phyloP scores from a whole-genome alignment of 2,329 filamentous ascomycete species.

The Arthroderma sp. region DNA sequence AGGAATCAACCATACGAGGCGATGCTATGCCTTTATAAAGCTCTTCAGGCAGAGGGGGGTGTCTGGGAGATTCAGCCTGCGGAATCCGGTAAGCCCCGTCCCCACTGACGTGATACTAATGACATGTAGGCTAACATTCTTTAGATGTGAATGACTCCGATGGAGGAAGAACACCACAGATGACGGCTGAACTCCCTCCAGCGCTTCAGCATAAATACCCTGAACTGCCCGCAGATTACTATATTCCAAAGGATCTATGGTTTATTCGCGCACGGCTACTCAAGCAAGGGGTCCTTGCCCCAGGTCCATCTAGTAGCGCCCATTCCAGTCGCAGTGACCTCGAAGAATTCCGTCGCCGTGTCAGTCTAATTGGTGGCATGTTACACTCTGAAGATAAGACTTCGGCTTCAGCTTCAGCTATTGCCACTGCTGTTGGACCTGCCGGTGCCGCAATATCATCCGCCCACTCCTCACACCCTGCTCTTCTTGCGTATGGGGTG shows the following conservation, averaged over 20 bases:
- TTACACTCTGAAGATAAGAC: slow-evolving; percentile 26
- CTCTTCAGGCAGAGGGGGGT: slow-evolving; percentile 73
- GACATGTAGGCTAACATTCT: neutral
- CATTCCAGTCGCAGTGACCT: slow-evolving; percentile 33
- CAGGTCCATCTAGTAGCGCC: slow-evolving; percentile 31
- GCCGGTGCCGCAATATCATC: slow-evolving; percentile 33
- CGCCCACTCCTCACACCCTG: slow-evolving; percentile 33
- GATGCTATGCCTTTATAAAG: slow-evolving; percentile 88
- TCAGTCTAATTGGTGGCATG: slow-evolving; percentile 25
- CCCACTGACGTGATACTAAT: neutral
- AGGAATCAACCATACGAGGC: slow-evolving; percentile 91
- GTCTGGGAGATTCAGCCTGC: slow-evolving; percentile 58
- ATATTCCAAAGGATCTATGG: slow-evolving; percentile 87
- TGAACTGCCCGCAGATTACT: slow-evolving; percentile 50
- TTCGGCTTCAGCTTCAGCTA: slow-evolving; percentile 17
- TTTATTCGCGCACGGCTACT: slow-evolving; percentile 83
- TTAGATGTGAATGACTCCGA: slow-evolving; percentile 21
- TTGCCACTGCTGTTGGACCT: slow-evolving; percentile 13
- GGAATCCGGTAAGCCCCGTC: slow-evolving; percentile 26
- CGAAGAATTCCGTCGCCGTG: slow-evolving; percentile 31
- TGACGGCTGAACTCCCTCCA: slow-evolving; percentile 25
- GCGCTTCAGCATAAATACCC: slow-evolving; percentile 35
- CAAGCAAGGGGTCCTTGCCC: slow-evolving; percentile 60
- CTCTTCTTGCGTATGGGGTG: slow-evolving; percentile 53
- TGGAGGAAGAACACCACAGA: slow-evolving; percentile 27